Base-by-base conservation (phyloP, 805 yeast species). In the Candida stauntonica region DNA sequence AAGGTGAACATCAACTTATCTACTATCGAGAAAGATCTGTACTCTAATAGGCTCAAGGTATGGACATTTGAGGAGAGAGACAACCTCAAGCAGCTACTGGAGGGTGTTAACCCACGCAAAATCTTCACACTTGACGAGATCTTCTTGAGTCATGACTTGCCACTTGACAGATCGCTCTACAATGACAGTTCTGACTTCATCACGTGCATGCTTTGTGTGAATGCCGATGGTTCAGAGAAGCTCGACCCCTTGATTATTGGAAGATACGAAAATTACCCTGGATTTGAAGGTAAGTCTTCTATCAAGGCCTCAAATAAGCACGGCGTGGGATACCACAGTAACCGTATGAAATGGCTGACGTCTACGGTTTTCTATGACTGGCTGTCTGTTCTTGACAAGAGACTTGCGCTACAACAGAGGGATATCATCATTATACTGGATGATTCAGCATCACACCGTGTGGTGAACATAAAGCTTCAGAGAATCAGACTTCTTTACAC, bases 321-420 rank as follows among this genome's bases (percentile, higher is more conserved):
- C 51, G 72, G 72, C 11, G 63, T 79, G 7, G 63, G 70, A 11
- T 79, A 77, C 55, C 78, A 76, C 44, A 73, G 79, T 36, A 79
- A 79, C 46, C 67, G 71, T 32, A 75, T 74, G 57, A 74, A 77
- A 40, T 77, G 84, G 81, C 60, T 79, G 24, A 79, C 85, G 2
- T 71, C 81, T 6, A 72, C 76, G 15, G 59, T 77, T 51, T 79
- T 79, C 47, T 80, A 78, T 46, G 77, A 78, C 47, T 79, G 82
- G 72, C 52, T 79, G 21, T 65, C 75, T 0, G 66, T 78, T 11
- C 61, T 79, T 56, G 85, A 79, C 42, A 81, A 79, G 50, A 68
- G 80, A 44, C 52, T 79, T 17, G 69, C 75, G 2, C 52, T 61
- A 33, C 62, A 63, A 13, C 61, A 67, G 17, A 60, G 83, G 38